These are phyloP conservation scores for Pyrenopolyporus hunteri DNA, from an alignment of 495 filamentous ascomycete genomes.

Conservation along the genomic window DNA sequence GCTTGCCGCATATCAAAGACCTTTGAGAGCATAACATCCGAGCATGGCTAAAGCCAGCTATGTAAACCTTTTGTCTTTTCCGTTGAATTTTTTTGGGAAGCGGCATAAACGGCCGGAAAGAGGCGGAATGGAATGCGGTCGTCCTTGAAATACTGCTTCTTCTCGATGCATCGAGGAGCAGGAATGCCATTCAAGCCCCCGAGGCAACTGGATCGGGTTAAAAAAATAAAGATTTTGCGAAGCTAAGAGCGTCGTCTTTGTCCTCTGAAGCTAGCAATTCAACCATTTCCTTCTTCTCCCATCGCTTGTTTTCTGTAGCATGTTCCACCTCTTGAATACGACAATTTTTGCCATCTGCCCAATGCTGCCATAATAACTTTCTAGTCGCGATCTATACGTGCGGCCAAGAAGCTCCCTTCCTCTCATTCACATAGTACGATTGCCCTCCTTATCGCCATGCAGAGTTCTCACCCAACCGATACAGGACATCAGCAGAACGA, in stretches of 20 bases:
- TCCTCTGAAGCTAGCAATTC: constrained; percentile 16
- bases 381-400: neutral
- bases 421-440: neutral
- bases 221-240: neutral
- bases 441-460: constrained; percentile 5
- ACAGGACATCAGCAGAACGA: neutral
- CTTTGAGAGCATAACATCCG: neutral
- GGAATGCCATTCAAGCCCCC: constrained; percentile 17
- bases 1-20: constrained; percentile 12
- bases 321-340: too few relatives aligned
- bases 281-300: constrained; percentile 17
- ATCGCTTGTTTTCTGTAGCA: neutral
- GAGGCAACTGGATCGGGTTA: constrained; percentile 11
- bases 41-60: constrained; percentile 15
- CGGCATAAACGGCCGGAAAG: constrained; percentile 1
- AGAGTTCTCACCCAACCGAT: neutral
- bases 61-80: constrained; percentile 24
- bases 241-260: constrained; percentile 18
- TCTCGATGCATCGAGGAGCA: constrained; percentile 23
- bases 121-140: constrained; percentile 22
- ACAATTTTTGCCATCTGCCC: too few relatives aligned
- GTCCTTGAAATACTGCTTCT: constrained; percentile 1
- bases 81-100: neutral
- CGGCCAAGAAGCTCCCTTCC: neutral
- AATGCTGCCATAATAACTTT: constrained; percentile 9